Evolutionary conservation across 352 stramenopile genomes (phyloP).

Genomic region (Globisporangium parvum): DNA sequence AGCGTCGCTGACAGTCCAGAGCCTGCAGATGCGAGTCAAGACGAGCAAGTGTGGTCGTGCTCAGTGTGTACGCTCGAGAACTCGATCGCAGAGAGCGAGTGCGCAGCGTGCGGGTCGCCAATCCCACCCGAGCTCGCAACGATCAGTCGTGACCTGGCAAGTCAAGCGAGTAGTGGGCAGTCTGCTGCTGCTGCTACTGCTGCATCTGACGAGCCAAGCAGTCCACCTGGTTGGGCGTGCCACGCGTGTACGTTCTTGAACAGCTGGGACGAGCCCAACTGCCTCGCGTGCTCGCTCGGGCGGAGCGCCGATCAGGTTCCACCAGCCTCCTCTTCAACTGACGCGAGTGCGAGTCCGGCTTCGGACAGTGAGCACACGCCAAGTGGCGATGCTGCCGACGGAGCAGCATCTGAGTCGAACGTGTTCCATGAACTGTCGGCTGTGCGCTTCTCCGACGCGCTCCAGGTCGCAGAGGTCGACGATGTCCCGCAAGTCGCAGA

Average conservation of each 20-base stretch:
- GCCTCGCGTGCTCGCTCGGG: slow-evolving; percentile 48
- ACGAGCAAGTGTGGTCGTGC: slow-evolving; percentile 50
- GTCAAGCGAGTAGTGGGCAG: not conserved
- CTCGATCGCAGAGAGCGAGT: slow-evolving; percentile 41
- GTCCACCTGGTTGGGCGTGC: slow-evolving; percentile 41
- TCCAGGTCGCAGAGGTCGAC: slow-evolving; percentile 22
- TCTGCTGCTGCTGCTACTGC: no score
- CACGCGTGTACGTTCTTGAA: slow-evolving; percentile 67
- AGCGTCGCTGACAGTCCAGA: not conserved
- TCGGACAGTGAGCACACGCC: not conserved
- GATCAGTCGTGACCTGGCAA: slow-evolving; percentile 9
- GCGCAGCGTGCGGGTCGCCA: slow-evolving; percentile 53
- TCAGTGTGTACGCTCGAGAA: slow-evolving; percentile 71
- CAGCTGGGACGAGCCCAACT: slow-evolving; percentile 38
- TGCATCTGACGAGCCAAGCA: slow-evolving; percentile 3
- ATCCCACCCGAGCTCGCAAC: slow-evolving; percentile 44
- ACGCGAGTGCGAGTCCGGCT: not conserved
- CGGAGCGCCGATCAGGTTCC: slow-evolving; percentile 35
- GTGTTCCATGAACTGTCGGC: slow-evolving; percentile 19
- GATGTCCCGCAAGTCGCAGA: slow-evolving; percentile 20
- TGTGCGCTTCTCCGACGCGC: slow-evolving; percentile 29
- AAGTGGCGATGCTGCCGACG: not conserved
- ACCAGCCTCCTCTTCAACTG: slow-evolving; percentile 5
- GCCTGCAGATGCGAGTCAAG: slow-evolving; percentile 3
- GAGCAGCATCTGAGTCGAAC: slow-evolving; percentile 4